Conservation (phyloP, 495 filamentous ascomycete species). For the Viridothelium virens region DNA sequence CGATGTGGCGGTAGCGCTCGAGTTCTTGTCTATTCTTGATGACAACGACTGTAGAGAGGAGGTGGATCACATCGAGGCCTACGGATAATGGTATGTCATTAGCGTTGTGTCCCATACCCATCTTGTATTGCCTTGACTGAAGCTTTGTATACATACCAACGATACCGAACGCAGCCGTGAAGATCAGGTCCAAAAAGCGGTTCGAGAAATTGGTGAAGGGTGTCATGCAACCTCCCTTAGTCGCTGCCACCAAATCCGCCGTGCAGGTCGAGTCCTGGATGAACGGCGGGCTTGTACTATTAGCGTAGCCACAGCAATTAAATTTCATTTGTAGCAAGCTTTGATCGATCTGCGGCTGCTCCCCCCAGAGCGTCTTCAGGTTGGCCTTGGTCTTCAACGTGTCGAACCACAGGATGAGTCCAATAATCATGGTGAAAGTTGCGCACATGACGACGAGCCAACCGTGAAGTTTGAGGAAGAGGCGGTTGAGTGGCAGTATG, state of each 20-base stretch:
- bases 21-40: slow-evolving; percentile 65
- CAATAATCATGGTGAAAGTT: slow-evolving; percentile 56
- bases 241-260: slow-evolving; percentile 54
- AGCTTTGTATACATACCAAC: slow-evolving; percentile 42
- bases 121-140: background rate
- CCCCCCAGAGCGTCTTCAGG: slow-evolving; percentile 47
- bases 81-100: background rate
- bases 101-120: background rate
- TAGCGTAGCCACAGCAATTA: slow-evolving; percentile 66
- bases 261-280: slow-evolving; percentile 53
- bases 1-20: slow-evolving; percentile 61
- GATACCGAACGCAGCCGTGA: slow-evolving; percentile 67
- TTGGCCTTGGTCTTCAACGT: slow-evolving; percentile 56
- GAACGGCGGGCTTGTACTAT: slow-evolving; percentile 57
- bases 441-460: slow-evolving; percentile 53
- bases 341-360: slow-evolving; percentile 46
- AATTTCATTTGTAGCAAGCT: slow-evolving; percentile 64
- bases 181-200: slow-evolving; percentile 60
- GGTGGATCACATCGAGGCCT: slow-evolving; percentile 52
- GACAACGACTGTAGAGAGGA: slow-evolving; percentile 60
- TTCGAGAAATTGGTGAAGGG: slow-evolving; percentile 58
- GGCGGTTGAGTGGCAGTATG: slow-evolving; percentile 32
- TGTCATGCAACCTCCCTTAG: slow-evolving; percentile 55
- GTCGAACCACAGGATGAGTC: slow-evolving; percentile 60
- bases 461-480: slow-evolving; percentile 43